Evolutionary conservation across 139 green algal genomes (phyloP), one percentile per base, ranked within the genome.

Genomic region (Chlamydomonas applanata): DNA sequence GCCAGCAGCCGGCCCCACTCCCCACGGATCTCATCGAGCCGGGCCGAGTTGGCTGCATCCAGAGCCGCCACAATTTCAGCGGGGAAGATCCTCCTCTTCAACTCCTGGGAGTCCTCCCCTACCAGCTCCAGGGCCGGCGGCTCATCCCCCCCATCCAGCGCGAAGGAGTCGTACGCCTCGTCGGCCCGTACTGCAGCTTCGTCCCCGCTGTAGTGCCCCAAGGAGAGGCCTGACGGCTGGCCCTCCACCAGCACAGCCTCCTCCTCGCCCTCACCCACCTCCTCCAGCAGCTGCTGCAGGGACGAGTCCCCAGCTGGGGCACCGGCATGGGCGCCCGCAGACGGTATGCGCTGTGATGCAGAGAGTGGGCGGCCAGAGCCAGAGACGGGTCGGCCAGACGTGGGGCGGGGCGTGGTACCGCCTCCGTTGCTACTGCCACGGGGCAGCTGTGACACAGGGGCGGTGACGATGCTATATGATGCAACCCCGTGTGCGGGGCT

Each of bases 1-100:
- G 36, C 34, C 24, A 86, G n/a, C 35, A 86, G 40, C 27, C 29
- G 44, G n/a, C 71, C 74, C 80, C 80, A 86, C 25, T 61, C 53
- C 2, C 9, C 27, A 1, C 80, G 72, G 30, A 86, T 82, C 27
- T 62, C 57, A 16, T 45, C 68, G 49, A 86, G 76, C 0, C 71
- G 57, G 0, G 24, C 61, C 2, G 71, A 53, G 53, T 86, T 86
- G n/a, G 4, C 3, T 0, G 64, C 54, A 35, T 84, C 79, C 20
- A 73, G 73, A 11, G 24, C 59, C 22, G 29, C 45, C 7, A 86
- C 80, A 49, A 86, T 67, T 49, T 80, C 80, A 20, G 49, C 4
- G 0, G 80, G 80, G 45, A 79, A 56, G 5, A 86, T 74, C 16
- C 68, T 44, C 7, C 80, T 59, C 75, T 78, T 71, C 33, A 81